phyloP scores from a whole-genome alignment of 768 basidiomycete species.

The Serendipita sp. region DNA sequence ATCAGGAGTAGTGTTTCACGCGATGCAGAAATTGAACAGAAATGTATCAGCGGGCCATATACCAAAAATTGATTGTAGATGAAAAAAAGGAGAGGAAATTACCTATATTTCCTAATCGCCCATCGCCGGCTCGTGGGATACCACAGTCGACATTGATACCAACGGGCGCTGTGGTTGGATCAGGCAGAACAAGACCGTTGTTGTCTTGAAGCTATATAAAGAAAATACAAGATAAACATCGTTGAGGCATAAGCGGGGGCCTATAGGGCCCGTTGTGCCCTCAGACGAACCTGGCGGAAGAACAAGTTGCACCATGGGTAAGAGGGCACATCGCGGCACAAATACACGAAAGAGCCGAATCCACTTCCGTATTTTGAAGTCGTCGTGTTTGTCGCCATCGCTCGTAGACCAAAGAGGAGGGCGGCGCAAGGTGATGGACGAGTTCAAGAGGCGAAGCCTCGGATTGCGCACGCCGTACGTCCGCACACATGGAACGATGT shows the following conservation, averaged over 20 bases:
- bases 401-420: background rate
- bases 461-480: background rate
- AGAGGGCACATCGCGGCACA: constrained; percentile 56
- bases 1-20: background rate
- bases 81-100: constrained; percentile 24
- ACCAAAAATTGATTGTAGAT: background rate
- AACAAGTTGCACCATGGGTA: constrained; percentile 94
- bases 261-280: constrained; percentile 11
- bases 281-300: constrained; percentile 54
- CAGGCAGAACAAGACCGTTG: constrained; percentile 20
- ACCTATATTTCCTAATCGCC: constrained; percentile 59
- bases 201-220: constrained; percentile 8
- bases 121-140: constrained; percentile 41
- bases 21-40: background rate
- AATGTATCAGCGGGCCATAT: background rate
- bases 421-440: background rate
- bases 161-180: constrained; percentile 40
- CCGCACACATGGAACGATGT: background rate
- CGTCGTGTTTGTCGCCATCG: background rate
- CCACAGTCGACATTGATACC: constrained; percentile 74
- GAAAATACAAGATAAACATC: constrained; percentile 13
- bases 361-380: constrained; percentile 11
- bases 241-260: constrained; percentile 11
- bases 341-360: constrained; percentile 58
- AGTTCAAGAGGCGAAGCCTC: background rate